Percentiles rank a stretch among this genome's conserved stretches.
These are phyloP conservation scores for Syzygium oleosum DNA, from an alignment of 345 rosid species.

Conservation along the genomic window DNA sequence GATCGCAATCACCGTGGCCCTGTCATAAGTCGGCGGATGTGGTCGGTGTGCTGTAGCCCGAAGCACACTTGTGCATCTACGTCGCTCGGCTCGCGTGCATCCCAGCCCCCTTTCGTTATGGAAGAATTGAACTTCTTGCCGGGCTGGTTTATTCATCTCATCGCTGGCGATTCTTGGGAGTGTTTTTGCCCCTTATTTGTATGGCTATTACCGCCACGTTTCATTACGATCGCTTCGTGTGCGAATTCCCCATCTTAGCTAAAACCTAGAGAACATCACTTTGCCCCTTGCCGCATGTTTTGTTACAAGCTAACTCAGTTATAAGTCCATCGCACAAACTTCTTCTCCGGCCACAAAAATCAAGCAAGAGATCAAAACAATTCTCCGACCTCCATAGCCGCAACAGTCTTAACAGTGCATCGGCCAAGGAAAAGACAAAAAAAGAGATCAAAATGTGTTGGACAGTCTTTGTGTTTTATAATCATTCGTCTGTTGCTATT, in stretches of 20 bases:
- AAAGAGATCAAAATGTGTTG: not conserved
- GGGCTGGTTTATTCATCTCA: not conserved
- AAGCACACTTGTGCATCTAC: not conserved
- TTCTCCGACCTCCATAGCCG: not conserved
- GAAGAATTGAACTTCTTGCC: not conserved
- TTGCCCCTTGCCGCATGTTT: not conserved
- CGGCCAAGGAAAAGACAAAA: not conserved
- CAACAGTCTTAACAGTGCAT: not conserved
- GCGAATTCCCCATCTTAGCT: not conserved
- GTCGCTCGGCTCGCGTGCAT: not conserved
- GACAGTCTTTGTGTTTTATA: not conserved
- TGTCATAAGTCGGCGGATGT: not conserved
- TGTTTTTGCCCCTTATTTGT: not conserved
- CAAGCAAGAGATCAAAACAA: not conserved
- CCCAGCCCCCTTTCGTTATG: rapidly evolving
- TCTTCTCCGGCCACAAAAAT: not conserved
- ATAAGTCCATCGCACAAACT: not conserved
- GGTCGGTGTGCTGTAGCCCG: not conserved
- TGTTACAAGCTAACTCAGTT: not conserved
- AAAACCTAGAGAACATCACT: not conserved
- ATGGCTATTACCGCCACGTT: not conserved
- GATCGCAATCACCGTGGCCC: no score
- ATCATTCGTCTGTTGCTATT: not conserved
- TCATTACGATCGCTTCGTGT: not conserved
- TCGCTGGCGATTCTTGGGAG: not conserved